phyloP scores from a whole-genome alignment of 257 asterid genomes.

The Salvia rosmarinus region DNA sequence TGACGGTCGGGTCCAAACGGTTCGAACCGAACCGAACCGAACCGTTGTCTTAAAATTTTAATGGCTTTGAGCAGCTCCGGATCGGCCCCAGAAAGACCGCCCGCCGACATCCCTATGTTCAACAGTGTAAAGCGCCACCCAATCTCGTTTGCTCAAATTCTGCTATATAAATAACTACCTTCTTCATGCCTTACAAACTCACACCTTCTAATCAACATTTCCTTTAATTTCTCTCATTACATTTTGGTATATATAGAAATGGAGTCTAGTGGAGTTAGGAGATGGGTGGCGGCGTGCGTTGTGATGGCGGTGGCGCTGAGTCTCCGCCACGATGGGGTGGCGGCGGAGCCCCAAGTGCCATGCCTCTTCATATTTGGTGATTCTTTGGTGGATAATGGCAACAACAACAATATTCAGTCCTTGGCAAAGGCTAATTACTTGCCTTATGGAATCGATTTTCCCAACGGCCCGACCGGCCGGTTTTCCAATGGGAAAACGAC shows the following conservation, averaged over 20 bases:
- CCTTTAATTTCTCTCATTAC: not conserved
- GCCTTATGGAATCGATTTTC: conserved; percentile 69
- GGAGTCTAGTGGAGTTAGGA: conserved; percentile 30
- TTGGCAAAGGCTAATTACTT: conserved; percentile 58
- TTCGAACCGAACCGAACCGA: no score
- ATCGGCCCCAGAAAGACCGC: no score
- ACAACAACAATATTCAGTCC: conserved; percentile 56
- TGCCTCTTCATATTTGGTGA: conserved; percentile 62
- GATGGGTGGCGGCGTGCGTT: conserved; percentile 38
- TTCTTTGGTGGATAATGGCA: conserved; percentile 68
- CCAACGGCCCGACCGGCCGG: conserved; percentile 66
- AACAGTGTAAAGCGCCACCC: no score
- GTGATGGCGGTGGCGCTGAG: conserved; percentile 4
- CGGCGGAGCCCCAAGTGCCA: conserved; percentile 60
- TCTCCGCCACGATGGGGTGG: no score
- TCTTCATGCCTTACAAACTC: conserved; percentile 17
- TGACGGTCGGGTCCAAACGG: no score
- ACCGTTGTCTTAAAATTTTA: no score
- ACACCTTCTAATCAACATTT: not conserved
- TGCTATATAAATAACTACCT: conserved; percentile 20
- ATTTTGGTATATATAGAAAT: conserved; percentile 19
- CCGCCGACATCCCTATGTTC: no score
- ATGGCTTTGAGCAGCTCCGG: no score
- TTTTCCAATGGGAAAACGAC: conserved; percentile 24
- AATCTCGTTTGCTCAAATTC: conserved; percentile 9